Evolutionary conservation across 1,139 yeast genomes (phyloP), one percentile per base, ranked within the genome.

Genomic region (Scheffersomyces illinoinensis): DNA sequence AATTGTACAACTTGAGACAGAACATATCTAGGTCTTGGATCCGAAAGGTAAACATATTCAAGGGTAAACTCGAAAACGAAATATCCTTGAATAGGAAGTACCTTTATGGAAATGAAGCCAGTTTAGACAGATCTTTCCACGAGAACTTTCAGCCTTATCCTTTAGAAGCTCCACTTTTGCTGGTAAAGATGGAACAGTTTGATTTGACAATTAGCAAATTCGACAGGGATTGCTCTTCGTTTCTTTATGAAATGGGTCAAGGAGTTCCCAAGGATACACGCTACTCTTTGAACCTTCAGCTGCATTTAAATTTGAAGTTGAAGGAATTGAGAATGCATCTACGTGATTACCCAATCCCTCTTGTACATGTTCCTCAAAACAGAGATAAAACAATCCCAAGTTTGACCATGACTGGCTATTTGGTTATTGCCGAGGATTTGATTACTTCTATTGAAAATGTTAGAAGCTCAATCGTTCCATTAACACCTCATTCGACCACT

Each of bases 221-320:
- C 68, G 84, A 84, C 0, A 65, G 83, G 5, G 78, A 77, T 1
- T 76, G 91, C 19, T 83, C 91, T 0, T 76, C 86, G 33, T 93
- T 87, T 68, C 71, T 93, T 46, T 75, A 87, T 68, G 83, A 86
- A 20, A 79, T 89, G 19, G 98, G 98, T 5, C 93, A 92, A 70
- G 96, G 96, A 0, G 83, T 89, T 26, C 98, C 98, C 0, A 69
- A 72, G 57, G 90, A 88, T 62, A 85, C 93, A 0, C 70, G 77
- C 56, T 93, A 87, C 70, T 86, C 96, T 0, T 77, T 90, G 21
- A 71, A 90, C 68, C 68, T 93, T 1, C 98, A 98, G 0, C 68
- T 87, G 57, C 79, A 75, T 70, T 58, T 87, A 23, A 77, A 81
- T 46, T 70, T 89, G 58, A 73, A 74, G 12, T 72, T 87, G 51